A percentile compares a stretch with the other conserved stretches of the same genome.
Evolutionary conservation across 2,329 filamentous ascomycete species (phyloP).

Genomic region (Fusarium lyarnte): DNA sequence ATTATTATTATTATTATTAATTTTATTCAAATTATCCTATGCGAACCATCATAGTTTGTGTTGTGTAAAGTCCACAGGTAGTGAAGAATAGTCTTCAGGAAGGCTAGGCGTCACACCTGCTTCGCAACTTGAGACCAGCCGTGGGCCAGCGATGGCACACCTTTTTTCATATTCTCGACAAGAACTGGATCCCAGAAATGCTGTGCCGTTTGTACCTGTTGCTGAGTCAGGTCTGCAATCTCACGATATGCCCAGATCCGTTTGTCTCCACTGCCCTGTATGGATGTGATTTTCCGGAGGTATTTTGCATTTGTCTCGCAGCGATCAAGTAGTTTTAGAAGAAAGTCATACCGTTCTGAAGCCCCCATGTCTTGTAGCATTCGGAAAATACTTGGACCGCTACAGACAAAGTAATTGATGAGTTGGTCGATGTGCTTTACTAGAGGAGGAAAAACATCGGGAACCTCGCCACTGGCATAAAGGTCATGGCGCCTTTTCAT

Average conservation of each 20-base stretch:
- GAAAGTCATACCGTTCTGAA: accelerated
- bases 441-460: accelerated
- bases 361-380: not conserved
- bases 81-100: no score
- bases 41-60: no score
- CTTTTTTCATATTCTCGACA: not conserved
- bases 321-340: not conserved
- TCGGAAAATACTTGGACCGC: not conserved
- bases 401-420: not conserved
- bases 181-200: not conserved
- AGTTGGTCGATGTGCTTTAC: not conserved
- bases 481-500: accelerated
- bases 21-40: no score
- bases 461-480: not conserved
- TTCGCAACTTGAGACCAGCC: not conserved
- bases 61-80: no score
- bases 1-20: no score
- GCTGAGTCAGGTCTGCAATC: not conserved
- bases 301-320: not conserved
- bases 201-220: not conserved
- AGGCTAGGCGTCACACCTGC: accelerated
- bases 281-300: accelerated
- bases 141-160: not conserved
- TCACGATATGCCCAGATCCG: not conserved
- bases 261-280: not conserved